phyloP scores from a whole-genome alignment of 176 grass and related monocot genomes.

The Elaeis guineensis region DNA sequence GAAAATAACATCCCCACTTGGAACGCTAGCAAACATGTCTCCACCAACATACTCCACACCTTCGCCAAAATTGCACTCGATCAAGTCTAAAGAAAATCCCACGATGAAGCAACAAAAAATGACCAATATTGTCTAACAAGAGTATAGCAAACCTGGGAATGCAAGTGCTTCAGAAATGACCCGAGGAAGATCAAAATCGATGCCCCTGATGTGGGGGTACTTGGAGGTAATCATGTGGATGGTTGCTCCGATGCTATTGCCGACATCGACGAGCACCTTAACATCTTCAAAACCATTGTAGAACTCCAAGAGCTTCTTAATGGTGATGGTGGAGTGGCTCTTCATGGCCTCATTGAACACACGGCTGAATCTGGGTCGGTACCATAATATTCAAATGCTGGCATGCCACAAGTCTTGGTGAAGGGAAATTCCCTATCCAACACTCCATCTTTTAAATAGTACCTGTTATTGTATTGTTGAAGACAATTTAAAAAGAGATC shows the following conservation, averaged over 20 bases:
- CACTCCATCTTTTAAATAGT: slow-evolving; percentile 70
- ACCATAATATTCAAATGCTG: slow-evolving; percentile 86
- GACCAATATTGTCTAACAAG: too few species aligned
- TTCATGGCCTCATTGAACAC: slow-evolving; percentile 99
- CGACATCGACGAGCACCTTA: slow-evolving; percentile 67
- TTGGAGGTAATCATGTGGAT: slow-evolving; percentile 48
- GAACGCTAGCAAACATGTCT: slow-evolving; percentile 73
- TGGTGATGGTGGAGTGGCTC: slow-evolving; percentile 80
- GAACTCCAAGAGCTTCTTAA: slow-evolving; percentile 72
- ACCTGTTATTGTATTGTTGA: slow-evolving; percentile 28
- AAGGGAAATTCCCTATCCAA: slow-evolving; percentile 85
- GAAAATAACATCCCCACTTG: slow-evolving; percentile 65
- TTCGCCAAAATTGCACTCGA: background rate
- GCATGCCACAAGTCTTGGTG: slow-evolving; percentile 94
- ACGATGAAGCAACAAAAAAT: too few species aligned
- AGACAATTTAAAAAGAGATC: too few species aligned
- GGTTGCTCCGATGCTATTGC: slow-evolving; percentile 78
- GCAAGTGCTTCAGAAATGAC: slow-evolving; percentile 90
- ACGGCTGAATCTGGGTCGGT: slow-evolving; percentile 74
- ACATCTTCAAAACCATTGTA: slow-evolving; percentile 62
- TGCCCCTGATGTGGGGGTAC: slow-evolving; percentile 36
- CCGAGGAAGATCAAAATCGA: slow-evolving; percentile 94
- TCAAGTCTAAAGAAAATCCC: too few species aligned
- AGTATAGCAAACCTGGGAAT: slow-evolving; percentile 32
- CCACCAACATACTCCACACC: slow-evolving; percentile 68